phyloP scores from a whole-genome alignment of 805 yeast genomes.

The Wickerhamomyces alni region DNA sequence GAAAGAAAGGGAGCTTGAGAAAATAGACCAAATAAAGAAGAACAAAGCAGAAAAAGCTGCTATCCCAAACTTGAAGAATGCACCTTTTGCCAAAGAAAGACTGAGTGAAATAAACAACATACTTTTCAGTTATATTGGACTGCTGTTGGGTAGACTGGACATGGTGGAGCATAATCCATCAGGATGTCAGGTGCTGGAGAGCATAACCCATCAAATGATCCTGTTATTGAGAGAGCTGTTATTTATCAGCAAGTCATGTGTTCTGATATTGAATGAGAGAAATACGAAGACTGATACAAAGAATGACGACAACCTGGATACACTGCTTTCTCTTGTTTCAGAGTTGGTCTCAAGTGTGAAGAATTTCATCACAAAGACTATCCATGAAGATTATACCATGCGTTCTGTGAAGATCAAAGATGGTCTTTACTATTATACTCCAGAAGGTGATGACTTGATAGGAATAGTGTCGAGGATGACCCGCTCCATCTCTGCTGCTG shows the following conservation, averaged over 20 bases:
- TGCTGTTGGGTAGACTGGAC: conserved; percentile 72
- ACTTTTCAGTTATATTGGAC: conserved; percentile 53
- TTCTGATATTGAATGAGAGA: conserved; percentile 25
- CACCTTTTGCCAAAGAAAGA: conserved; percentile 61
- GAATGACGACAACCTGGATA: conserved; percentile 43
- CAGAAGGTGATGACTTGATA: conserved; percentile 62
- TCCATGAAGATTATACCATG: conserved; percentile 30
- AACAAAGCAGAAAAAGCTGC: conserved; percentile 9
- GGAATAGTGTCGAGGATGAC: conserved; percentile 57
- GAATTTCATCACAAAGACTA: conserved; percentile 49
- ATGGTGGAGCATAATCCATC: conserved; percentile 66
- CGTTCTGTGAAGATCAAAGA: conserved; percentile 12
- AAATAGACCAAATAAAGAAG: neutral
- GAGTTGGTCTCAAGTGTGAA: conserved; percentile 62
- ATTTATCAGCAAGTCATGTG: conserved; percentile 49
- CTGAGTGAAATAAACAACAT: conserved; percentile 59
- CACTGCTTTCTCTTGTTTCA: conserved; percentile 52
- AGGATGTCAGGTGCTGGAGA: conserved; percentile 65
- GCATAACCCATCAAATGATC: conserved; percentile 62
- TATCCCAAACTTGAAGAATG: conserved; percentile 39
- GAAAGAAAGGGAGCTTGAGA: conserved; percentile 11
- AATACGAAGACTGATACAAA: conserved; percentile 15
- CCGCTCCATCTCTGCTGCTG: conserved; percentile 42
- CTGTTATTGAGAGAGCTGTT: conserved; percentile 56
- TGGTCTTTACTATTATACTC: conserved; percentile 45